These are phyloP conservation scores for Colletotrichum sp. DNA, from an alignment of 2,329 filamentous ascomycete species.

Conservation along the genomic window DNA sequence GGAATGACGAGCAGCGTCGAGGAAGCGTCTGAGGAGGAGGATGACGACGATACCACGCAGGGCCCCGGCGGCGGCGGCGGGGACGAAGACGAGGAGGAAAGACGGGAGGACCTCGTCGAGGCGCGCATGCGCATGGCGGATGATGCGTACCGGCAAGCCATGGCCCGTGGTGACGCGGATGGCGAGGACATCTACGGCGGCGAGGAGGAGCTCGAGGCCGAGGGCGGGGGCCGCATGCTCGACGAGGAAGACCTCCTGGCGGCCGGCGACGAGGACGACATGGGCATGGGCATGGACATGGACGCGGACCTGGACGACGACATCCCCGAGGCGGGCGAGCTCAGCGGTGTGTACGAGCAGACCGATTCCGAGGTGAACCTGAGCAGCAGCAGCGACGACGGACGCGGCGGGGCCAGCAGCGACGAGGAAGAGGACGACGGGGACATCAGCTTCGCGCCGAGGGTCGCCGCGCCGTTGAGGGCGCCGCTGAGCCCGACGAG, in stretches of 20 bases:
- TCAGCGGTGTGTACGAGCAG: slow-evolving; percentile 72
- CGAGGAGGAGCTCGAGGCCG: slow-evolving; percentile 60
- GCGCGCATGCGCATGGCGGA: slow-evolving; percentile 61
- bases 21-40: slow-evolving; percentile 31
- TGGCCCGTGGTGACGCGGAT: slow-evolving; percentile 55
- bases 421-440: slow-evolving; percentile 25
- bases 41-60: slow-evolving; percentile 42
- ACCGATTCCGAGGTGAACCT: slow-evolving; percentile 75
- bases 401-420: slow-evolving; percentile 6
- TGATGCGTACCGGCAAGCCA: slow-evolving; percentile 66
- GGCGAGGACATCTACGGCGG: slow-evolving; percentile 56
- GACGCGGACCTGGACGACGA: slow-evolving; percentile 75
- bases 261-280: slow-evolving; percentile 29
- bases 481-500: slow-evolving; percentile 44
- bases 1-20: slow-evolving; percentile 1
- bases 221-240: slow-evolving; percentile 63
- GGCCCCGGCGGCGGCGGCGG: slow-evolving; percentile 21
- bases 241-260: slow-evolving; percentile 64
- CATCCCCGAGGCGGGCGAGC: slow-evolving; percentile 65
- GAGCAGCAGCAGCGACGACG: slow-evolving; percentile 45
- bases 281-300: slow-evolving; percentile 58
- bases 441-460: slow-evolving; percentile 45
- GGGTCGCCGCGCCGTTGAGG: slow-evolving; percentile 33
- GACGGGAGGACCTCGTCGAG: slow-evolving; percentile 50
- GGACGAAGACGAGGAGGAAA: slow-evolving; percentile 40